Percentiles rank a stretch among this genome's conserved stretches.
Evolutionary conservation across 2,329 filamentous ascomycete genomes (phyloP).

Genomic region (Fusarium sambucinum): DNA sequence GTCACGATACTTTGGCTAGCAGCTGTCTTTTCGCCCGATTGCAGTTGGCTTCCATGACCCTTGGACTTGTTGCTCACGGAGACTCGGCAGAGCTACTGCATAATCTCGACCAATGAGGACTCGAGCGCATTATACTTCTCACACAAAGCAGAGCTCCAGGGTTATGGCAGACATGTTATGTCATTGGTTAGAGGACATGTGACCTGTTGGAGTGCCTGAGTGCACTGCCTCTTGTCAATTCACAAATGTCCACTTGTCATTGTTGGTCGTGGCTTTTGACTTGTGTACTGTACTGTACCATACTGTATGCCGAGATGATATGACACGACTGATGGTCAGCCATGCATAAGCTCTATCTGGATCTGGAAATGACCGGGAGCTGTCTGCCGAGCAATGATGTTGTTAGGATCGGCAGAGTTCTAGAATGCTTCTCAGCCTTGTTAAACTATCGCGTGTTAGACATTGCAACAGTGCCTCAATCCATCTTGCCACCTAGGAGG

Average conservation of each 20-base stretch:
- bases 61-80: conserved; percentile 18
- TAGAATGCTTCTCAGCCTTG: conserved; percentile 34
- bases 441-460: background rate
- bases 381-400: conserved; percentile 8
- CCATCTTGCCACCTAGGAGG: conserved; percentile 15
- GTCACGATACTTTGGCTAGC: conserved; percentile 24
- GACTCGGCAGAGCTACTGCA: conserved; percentile 32
- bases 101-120: conserved; percentile 24
- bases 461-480: conserved; percentile 14
- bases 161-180: conserved; percentile 7
- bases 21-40: conserved; percentile 22
- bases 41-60: conserved; percentile 25
- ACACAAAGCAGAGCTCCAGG: background rate
- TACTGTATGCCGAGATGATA: background rate
- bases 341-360: conserved; percentile 27
- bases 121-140: conserved; percentile 9
- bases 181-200: conserved; percentile 26
- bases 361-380: conserved; percentile 31
- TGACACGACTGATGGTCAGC: conserved; percentile 3
- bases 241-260: conserved; percentile 27
- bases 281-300: conserved; percentile 13
- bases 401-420: conserved; percentile 12
- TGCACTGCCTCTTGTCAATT: conserved; percentile 36
- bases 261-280: conserved; percentile 22
- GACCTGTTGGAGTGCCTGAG: conserved; percentile 8